These are phyloP conservation scores for Periconia digitata DNA, from an alignment of 2,329 filamentous ascomycete species.

Conservation along the genomic window DNA sequence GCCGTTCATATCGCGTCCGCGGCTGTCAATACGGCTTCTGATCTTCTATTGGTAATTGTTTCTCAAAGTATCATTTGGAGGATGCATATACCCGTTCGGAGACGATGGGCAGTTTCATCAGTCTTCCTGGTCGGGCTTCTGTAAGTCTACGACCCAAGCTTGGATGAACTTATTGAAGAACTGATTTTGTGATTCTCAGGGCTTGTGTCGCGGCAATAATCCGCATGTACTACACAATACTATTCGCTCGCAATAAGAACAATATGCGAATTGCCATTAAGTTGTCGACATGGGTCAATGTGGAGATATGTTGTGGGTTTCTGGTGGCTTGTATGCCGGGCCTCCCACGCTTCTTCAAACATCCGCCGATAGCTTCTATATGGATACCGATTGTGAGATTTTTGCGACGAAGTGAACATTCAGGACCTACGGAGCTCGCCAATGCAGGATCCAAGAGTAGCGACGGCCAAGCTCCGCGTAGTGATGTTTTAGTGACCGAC, in stretches of 20 bases:
- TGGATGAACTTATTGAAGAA: too few relatives aligned
- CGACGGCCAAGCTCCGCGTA: too few relatives aligned
- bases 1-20: not conserved
- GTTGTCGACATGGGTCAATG: not conserved
- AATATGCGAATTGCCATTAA: not conserved
- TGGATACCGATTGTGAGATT: too few relatives aligned
- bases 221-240: not conserved
- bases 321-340: constrained; percentile 1
- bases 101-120: not conserved
- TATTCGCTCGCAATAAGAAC: not conserved
- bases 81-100: not conserved
- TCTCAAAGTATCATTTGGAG: not conserved
- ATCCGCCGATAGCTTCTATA: not conserved
- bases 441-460: too few relatives aligned
- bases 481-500: too few relatives aligned
- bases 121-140: not conserved
- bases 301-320: not conserved
- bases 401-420: too few relatives aligned
- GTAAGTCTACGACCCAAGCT: too few relatives aligned
- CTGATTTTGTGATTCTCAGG: too few relatives aligned
- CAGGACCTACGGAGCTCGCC: too few relatives aligned
- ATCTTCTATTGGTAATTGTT: not conserved
- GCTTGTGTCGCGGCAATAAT: not conserved
- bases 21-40: not conserved
- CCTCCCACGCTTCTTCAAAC: not conserved